Evolutionary conservation across 257 asterid species (phyloP), one percentile per base, ranked within the genome.

Genomic region (Prunella vulgaris): DNA sequence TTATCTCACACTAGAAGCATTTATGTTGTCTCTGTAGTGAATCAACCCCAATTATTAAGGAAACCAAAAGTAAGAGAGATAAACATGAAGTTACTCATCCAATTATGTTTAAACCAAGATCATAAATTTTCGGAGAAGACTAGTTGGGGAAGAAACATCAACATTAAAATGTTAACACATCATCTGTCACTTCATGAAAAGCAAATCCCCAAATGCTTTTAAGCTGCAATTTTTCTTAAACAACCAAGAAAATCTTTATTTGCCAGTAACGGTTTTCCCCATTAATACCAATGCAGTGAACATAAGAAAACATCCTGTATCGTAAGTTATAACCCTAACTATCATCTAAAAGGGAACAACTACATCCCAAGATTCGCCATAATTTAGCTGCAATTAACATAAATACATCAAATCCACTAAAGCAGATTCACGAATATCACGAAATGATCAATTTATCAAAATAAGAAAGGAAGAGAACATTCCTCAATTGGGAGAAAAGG

Each of bases 351-450:
- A 8, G 58, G 57, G 49, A 60, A 73, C 35, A 67, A 38, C 30
- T 33, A 46, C 44, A 68, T 44, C 63, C 68, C 76, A 77, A 62
- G 35, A 44, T 46, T 59, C 65, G 25, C 46, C 62, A 56, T 5
- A 58, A 27, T 30, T 54, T 15, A 40, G 60, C 13, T 52, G 20
- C 58, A 66, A 76, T 28, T 8, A 18, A 59, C 56, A 60, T 3
- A 72, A 54, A 61, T 35, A 46, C 48, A 73, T 6, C 60, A 58
- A 64, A 69, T 51, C 72, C 53, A 53, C 18, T 14, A 58, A 6
- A 46, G 3, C 51, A 60, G 49, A 59, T 78, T 59, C 54, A 32
- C 44, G 49, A 57, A 58, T 32, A 54, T 15, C 67, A 62, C 12
- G 5, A 22, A 40, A 60, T 13, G 24, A 38, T 18, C 2, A 28